Evolutionary conservation across 306 rosid genomes (phyloP).

Genomic region (Canavalia gladiata): DNA sequence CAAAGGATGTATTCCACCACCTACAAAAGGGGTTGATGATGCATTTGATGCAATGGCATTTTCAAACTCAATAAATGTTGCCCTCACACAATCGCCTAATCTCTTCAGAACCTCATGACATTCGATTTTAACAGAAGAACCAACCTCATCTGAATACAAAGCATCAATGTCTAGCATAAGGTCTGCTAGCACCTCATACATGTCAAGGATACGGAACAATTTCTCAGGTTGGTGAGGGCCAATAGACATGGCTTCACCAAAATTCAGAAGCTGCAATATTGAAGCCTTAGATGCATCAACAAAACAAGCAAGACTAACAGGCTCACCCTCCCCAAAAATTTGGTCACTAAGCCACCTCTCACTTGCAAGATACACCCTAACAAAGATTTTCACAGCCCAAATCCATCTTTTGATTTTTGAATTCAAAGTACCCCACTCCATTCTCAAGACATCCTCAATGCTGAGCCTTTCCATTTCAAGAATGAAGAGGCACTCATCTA

Average conservation of each 20-base stretch:
- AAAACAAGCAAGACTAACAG: conserved; percentile 64
- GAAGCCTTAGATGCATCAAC: conserved; percentile 88
- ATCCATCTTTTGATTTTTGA: conserved; percentile 87
- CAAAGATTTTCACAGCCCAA: conserved; percentile 84
- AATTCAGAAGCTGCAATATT: conserved; percentile 86
- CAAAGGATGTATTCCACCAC: conserved; percentile 92
- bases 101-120: conserved; percentile 78
- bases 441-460: conserved; percentile 83
- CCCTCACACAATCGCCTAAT: conserved; percentile 77
- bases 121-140: conserved; percentile 72
- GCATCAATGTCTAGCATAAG: conserved; percentile 75
- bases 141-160: conserved; percentile 71
- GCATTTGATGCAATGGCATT: conserved; percentile 77
- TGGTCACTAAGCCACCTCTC: conserved; percentile 85
- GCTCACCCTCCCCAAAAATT: conserved; percentile 73
- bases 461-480: conserved; percentile 90
- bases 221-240: conserved; percentile 95
- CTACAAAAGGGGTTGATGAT: conserved; percentile 68
- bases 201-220: conserved; percentile 80
- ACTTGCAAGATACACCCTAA: conserved; percentile 84
- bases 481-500: conserved; percentile 76
- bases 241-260: conserved; percentile 89
- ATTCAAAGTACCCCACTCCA: conserved; percentile 79
- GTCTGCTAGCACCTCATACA: conserved; percentile 87
- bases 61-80: conserved; percentile 74